Conservation (phyloP, 2,329 filamentous ascomycete genomes). For the Knufia fluminis region DNA sequence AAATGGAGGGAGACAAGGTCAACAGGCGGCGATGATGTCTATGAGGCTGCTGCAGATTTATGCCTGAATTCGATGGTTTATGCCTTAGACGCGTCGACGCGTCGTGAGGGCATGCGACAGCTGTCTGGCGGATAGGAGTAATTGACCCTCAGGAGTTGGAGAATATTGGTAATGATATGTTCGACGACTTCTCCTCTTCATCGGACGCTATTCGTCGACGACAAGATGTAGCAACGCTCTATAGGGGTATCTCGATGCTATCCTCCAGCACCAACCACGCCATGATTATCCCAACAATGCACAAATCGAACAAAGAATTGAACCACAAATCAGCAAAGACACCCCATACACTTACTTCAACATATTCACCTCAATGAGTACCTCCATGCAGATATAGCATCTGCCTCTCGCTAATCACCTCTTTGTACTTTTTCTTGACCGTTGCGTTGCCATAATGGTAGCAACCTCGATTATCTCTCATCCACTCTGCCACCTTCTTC, state of each 20-base stretch:
- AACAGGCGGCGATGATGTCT: background rate
- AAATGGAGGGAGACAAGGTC: background rate
- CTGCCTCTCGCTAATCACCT: conserved; percentile 27
- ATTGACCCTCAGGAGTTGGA: too few species aligned
- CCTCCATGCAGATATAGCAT: background rate
- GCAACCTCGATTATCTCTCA: conserved; percentile 42
- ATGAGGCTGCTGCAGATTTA: background rate
- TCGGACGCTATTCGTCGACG: too few species aligned
- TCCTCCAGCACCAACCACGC: background rate
- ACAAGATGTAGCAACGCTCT: background rate
- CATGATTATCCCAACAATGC: background rate
- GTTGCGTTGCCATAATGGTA: conserved; percentile 54
- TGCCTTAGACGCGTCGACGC: background rate
- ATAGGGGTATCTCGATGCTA: background rate
- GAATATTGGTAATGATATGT: too few species aligned
- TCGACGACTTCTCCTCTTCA: too few species aligned
- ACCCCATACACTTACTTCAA: background rate
- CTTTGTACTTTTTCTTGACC: conserved; percentile 53
- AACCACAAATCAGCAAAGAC: background rate
- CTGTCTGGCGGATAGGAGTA: too few species aligned
- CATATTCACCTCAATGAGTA: background rate
- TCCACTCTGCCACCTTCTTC: conserved; percentile 50
- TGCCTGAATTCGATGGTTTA: background rate
- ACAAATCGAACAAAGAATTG: background rate
- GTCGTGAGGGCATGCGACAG: too few species aligned